Evolutionary conservation across 2,329 filamentous ascomycete genomes (phyloP).

Genomic region (Colletotrichum coccodes): DNA sequence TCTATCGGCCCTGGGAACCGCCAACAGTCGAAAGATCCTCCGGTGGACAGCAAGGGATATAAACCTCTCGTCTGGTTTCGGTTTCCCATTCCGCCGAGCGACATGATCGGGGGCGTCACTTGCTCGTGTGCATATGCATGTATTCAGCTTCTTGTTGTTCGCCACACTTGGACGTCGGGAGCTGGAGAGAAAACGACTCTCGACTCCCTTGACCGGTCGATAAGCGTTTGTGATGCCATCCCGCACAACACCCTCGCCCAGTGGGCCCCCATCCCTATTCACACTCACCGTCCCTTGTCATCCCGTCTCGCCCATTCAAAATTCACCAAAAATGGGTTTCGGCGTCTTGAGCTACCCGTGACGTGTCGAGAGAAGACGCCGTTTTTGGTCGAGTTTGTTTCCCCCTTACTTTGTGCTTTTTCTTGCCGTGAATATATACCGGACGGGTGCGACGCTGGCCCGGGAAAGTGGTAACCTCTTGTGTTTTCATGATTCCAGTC

Average conservation of each 20-base stretch:
- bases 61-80: neutral
- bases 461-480: neutral
- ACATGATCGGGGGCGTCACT: neutral
- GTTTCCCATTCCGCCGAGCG: neutral
- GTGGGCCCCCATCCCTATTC: neutral
- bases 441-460: neutral
- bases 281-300: neutral
- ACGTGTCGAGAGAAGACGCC: neutral
- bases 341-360: neutral
- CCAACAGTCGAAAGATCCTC: neutral
- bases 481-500: conserved; percentile 5
- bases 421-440: conserved; percentile 18
- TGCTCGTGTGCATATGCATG: neutral
- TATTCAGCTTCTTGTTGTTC: neutral
- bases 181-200: neutral
- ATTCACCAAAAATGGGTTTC: neutral
- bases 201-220: neutral
- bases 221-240: conserved; percentile 20
- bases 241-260: neutral
- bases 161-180: neutral
- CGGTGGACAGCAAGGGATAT: neutral
- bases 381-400: neutral
- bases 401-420: neutral
- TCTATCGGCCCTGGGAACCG: neutral
- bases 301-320: neutral